phyloP scores from a whole-genome alignment of 371 early-diverging fungal genomes.

The Haplosporangium sp. region DNA sequence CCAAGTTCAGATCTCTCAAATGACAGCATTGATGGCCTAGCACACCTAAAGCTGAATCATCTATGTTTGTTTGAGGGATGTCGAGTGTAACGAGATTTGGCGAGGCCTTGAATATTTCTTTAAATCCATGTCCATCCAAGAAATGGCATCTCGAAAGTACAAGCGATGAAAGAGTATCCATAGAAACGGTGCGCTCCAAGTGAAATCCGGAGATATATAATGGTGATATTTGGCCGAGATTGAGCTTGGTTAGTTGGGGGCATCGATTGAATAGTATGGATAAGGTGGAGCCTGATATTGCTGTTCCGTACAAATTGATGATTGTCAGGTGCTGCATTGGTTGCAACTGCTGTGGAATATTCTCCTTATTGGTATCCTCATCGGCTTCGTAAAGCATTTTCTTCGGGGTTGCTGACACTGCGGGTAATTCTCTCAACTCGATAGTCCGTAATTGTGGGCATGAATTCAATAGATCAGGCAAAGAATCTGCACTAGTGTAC shows the following conservation, averaged over 20 bases:
- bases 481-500: constrained; percentile 28
- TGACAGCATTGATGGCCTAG: constrained; percentile 26
- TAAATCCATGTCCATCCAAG: constrained; percentile 50
- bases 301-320: constrained; percentile 36
- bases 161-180: constrained; percentile 18
- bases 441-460: constrained; percentile 40
- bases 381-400: not conserved
- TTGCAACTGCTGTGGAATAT: not conserved
- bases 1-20: constrained; percentile 26
- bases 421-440: constrained; percentile 18
- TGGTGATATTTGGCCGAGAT: constrained; percentile 28
- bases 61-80: constrained; percentile 43
- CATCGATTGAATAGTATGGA: constrained; percentile 27
- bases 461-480: constrained; percentile 27
- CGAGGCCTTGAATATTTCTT: constrained; percentile 38
- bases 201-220: constrained; percentile 39
- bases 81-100: constrained; percentile 27
- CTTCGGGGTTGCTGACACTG: not conserved
- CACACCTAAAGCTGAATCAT: constrained; percentile 29
- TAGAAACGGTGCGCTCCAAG: constrained; percentile 11
- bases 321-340: constrained; percentile 34
- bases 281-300: constrained; percentile 40
- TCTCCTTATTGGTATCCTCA: not conserved
- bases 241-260: constrained; percentile 30
- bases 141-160: constrained; percentile 35